Evolutionary conservation across 495 filamentous ascomycete genomes (phyloP).

Genomic region (Monascus purpureus): DNA sequence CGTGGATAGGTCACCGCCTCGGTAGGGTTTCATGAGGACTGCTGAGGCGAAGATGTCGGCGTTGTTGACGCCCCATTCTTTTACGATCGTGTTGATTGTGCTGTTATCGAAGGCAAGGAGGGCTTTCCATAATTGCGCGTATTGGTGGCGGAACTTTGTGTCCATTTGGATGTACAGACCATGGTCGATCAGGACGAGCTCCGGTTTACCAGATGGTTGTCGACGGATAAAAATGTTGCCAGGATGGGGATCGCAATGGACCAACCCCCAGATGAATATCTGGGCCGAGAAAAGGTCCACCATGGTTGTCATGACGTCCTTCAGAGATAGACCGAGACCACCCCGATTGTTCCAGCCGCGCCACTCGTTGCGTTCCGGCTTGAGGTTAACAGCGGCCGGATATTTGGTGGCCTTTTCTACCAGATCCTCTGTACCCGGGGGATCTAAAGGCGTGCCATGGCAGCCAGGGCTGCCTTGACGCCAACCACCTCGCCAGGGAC

Average conservation of each 20-base stretch:
- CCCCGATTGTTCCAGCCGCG: constrained; percentile 52
- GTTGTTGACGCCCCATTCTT: constrained; percentile 73
- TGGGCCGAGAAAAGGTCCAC: constrained; percentile 89
- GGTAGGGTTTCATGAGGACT: constrained; percentile 80
- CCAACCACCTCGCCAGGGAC: constrained; percentile 63
- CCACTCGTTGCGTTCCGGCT: constrained; percentile 72
- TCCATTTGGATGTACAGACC: constrained; percentile 88
- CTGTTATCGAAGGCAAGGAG: constrained; percentile 87
- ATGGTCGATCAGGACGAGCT: constrained; percentile 93
- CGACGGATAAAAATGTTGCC: constrained; percentile 94
- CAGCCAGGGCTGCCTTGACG: constrained; percentile 64
- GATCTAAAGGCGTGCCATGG: constrained; percentile 49
- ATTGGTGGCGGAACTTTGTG: constrained; percentile 73
- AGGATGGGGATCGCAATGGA: constrained; percentile 93
- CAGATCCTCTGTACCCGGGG: constrained; percentile 17
- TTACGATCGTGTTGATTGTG: constrained; percentile 55
- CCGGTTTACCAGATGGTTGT: constrained; percentile 61
- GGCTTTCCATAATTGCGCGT: constrained; percentile 84
- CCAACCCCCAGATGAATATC: constrained; percentile 89
- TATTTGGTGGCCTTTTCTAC: constrained; percentile 25
- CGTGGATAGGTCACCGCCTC: constrained; percentile 61
- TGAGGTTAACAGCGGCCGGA: constrained; percentile 39
- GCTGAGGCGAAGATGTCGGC: constrained; percentile 82
- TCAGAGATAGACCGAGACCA: constrained; percentile 67
- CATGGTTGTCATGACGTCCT: constrained; percentile 90